phyloP scores from a whole-genome alignment of 169 alveolate species.

The Plasmodium cynomolgi region DNA sequence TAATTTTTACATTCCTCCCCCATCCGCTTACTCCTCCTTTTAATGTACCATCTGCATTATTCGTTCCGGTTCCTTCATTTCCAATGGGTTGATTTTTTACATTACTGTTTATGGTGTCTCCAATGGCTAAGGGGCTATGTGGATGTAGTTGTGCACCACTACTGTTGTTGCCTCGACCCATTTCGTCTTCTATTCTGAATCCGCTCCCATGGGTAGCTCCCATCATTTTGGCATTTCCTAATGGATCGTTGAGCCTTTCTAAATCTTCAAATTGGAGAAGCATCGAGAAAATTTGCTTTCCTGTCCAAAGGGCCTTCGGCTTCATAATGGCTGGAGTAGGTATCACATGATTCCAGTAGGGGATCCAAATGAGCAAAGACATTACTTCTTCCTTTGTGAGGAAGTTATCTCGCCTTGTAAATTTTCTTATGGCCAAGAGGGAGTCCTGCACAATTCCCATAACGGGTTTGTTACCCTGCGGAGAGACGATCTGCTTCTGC shows the following conservation, averaged over 20 bases:
- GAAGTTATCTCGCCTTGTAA: constrained; percentile 97
- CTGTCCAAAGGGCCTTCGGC: constrained; percentile 99
- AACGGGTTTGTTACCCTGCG: constrained; percentile 99
- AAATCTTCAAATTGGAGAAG: constrained; percentile 92
- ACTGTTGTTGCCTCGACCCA: background rate
- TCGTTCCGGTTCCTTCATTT: background rate
- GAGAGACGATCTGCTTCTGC: constrained; percentile 99
- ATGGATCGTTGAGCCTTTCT: constrained; percentile 52
- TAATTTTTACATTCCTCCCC: constrained; percentile 78
- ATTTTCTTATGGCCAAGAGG: constrained; percentile 94
- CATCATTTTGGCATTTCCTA: constrained; percentile 51
- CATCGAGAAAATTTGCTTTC: constrained; percentile 98
- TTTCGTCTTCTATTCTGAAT: constrained; percentile 56
- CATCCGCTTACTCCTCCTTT: constrained; percentile 78
- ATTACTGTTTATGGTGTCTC: constrained; percentile 11
- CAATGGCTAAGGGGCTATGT: constrained; percentile 28
- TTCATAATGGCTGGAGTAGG: constrained; percentile 98
- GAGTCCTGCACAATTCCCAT: constrained; percentile 99
- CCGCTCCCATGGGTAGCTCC: constrained; percentile 59
- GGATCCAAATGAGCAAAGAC: constrained; percentile 96
- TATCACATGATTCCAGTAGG: constrained; percentile 96
- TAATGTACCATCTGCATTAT: constrained; percentile 71
- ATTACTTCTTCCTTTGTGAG: constrained; percentile 94
- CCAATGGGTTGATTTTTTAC: background rate
- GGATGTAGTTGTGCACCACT: constrained; percentile 13